Evolutionary conservation across 1,139 yeast genomes (phyloP), one percentile per base, ranked within the genome.

Genomic region (Taiozyma sp.): DNA sequence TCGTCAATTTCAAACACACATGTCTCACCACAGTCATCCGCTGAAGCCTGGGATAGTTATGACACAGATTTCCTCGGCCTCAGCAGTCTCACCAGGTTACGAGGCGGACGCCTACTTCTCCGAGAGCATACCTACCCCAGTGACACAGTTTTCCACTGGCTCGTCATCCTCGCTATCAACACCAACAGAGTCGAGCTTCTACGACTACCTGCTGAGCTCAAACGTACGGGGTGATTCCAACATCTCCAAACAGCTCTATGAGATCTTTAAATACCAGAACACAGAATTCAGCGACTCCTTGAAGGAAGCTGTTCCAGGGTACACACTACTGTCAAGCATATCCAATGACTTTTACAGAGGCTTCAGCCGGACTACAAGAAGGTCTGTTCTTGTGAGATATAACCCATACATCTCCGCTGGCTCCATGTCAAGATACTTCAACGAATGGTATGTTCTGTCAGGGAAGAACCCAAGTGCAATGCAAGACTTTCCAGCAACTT

Each of bases 371-470:
- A 22, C 35, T 9, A 47, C 58, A 7, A 56, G 47, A 42, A 46
- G 51, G 29, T 50, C 52, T 6, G 61, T 58, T 6, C 26, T 58
- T 14, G 45, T 58, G 19, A 58, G 53, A 39, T 56, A 54, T 35
- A 51, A 51, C 3, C 45, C 57, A 0, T 54, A 53, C 43, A 45
- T 52, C 7, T 54, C 61, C 1, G 56, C 59, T 8, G 59, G 61
- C 3, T 54, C 58, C 1, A 48, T 56, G 8, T 45, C 57, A 3
- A 51, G 61, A 19, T 45, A 49, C 43, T 52, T 54, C 47, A 58
- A 58, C 47, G 61, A 58, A 41, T 58, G 61, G 61, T 54, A 56
- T 30, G 22, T 53, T 2, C 46, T 57, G 4, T 57, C 61, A 0
- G 61, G 59, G 3, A 6, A 22, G 22, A 51, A 48, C 47, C 9